Conservation (phyloP, 306 rosid species). For the Acacia confusa region DNA sequence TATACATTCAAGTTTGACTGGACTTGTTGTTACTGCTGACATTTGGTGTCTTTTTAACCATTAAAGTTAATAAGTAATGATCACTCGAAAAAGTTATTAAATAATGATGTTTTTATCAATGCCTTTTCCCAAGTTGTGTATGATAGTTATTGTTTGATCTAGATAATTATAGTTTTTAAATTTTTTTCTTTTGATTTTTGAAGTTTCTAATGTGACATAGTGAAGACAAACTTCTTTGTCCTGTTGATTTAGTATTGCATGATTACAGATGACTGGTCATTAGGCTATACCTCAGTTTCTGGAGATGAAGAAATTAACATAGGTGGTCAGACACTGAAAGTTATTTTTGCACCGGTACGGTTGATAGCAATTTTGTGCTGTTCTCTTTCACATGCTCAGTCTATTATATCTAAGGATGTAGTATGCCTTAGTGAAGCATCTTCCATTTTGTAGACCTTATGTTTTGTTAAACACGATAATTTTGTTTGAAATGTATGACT, state of each 20-base stretch:
- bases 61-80: background rate
- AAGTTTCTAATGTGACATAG: background rate
- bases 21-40: background rate
- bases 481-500: conserved; percentile 23
- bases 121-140: background rate
- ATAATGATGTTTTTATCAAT: background rate
- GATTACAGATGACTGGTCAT: conserved; percentile 77
- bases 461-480: conserved; percentile 10
- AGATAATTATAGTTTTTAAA: background rate
- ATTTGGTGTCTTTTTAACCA: background rate
- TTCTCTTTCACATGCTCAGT: conserved; percentile 40
- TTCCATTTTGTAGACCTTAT: conserved; percentile 23
- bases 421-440: background rate
- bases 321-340: conserved; percentile 65
- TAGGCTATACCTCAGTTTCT: conserved; percentile 57
- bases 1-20: background rate
- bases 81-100: background rate
- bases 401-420: conserved; percentile 15
- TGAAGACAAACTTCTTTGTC: conserved; percentile 8
- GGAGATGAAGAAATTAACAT: conserved; percentile 70
- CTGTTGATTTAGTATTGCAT: conserved; percentile 15
- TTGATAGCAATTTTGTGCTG: conserved; percentile 59
- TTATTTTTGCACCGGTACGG: conserved; percentile 75
- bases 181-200: background rate
- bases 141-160: background rate